phyloP scores from a whole-genome alignment of 2,329 filamentous ascomycete genomes.

The Phaeosphaeriaceae sp. region DNA sequence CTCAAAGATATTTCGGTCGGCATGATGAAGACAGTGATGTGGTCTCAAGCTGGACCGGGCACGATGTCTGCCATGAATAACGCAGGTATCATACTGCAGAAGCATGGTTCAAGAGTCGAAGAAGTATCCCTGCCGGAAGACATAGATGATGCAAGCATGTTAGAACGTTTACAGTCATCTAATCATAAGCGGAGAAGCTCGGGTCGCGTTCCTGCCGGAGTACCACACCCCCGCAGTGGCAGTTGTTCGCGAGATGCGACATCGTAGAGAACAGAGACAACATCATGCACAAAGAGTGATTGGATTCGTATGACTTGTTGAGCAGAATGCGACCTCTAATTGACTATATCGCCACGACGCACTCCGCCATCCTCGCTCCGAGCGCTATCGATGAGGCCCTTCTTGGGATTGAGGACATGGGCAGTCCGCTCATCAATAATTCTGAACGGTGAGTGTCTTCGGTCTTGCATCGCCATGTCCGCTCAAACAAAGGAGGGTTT shows the following conservation, averaged over 20 bases:
- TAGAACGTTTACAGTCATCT: no score
- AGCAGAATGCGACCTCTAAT: neutral
- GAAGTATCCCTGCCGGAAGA: no score
- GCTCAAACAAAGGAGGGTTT: neutral
- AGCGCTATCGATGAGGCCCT: slow-evolving; percentile 65
- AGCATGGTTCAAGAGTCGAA: no score
- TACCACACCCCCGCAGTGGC: no score
- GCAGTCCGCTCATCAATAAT: slow-evolving; percentile 57
- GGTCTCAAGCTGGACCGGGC: slow-evolving; percentile 1
- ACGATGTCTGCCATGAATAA: slow-evolving; percentile 9
- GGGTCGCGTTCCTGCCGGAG: neutral
- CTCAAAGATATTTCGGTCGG: neutral
- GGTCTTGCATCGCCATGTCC: neutral
- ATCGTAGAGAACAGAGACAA: no score
- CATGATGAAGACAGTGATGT: slow-evolving; percentile 53
- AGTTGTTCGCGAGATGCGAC: no score
- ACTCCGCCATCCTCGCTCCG: slow-evolving; percentile 62
- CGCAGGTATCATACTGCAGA: slow-evolving; percentile 31
- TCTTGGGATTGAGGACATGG: slow-evolving; percentile 58
- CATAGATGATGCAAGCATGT: no score
- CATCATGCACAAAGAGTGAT: no score
- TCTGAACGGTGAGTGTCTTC: slow-evolving; percentile 58
- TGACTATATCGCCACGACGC: slow-evolving; percentile 52
- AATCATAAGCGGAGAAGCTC: no score
- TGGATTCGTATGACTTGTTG: no score